Conservation (phyloP, 2,329 filamentous ascomycete species). For the Onygena corvina region DNA sequence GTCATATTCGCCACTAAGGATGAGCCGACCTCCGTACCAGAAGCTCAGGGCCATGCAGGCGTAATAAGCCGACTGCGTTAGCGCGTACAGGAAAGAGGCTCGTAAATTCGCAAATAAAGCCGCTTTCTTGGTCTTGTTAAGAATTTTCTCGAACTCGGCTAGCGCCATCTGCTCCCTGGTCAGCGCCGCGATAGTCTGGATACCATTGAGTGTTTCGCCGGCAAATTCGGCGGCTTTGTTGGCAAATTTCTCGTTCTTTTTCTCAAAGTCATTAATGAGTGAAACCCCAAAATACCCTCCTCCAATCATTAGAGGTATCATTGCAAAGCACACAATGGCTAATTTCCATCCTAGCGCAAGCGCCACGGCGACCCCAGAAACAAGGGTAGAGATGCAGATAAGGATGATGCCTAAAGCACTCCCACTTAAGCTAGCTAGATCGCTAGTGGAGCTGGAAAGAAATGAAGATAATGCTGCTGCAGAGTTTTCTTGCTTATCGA, state of each 20-base stretch:
- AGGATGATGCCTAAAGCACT: conserved; percentile 56
- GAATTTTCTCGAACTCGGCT: conserved; percentile 34
- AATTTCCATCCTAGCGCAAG: conserved; percentile 66
- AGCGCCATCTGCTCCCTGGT: conserved; percentile 42
- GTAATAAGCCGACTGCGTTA: conserved; percentile 53
- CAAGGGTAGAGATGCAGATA: conserved; percentile 57
- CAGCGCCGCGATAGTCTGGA: conserved; percentile 41
- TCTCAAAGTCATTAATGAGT: conserved; percentile 49
- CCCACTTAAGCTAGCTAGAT: conserved; percentile 56
- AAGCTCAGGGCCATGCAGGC: conserved; percentile 49
- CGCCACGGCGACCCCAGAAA: conserved; percentile 48
- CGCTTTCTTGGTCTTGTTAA: conserved; percentile 40
- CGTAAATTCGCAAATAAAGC: conserved; percentile 38
- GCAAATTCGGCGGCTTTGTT: conserved; percentile 41
- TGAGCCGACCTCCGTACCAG: conserved; percentile 66
- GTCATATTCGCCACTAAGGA: conserved; percentile 53
- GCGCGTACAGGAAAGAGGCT: conserved; percentile 35
- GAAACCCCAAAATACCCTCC: conserved; percentile 57
- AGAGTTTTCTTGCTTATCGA: conserved; percentile 52
- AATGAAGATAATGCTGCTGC: conserved; percentile 52
- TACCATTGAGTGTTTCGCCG: conserved; percentile 41
- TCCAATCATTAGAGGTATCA: conserved; percentile 56
- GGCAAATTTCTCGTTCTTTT: conserved; percentile 41
- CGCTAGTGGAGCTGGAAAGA: conserved; percentile 57
- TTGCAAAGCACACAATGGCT: conserved; percentile 56